A percentile compares a stretch with the other conserved stretches of the same genome.
Evolutionary conservation across 306 rosid genomes (phyloP).

Genomic region (Castanea mollissima): DNA sequence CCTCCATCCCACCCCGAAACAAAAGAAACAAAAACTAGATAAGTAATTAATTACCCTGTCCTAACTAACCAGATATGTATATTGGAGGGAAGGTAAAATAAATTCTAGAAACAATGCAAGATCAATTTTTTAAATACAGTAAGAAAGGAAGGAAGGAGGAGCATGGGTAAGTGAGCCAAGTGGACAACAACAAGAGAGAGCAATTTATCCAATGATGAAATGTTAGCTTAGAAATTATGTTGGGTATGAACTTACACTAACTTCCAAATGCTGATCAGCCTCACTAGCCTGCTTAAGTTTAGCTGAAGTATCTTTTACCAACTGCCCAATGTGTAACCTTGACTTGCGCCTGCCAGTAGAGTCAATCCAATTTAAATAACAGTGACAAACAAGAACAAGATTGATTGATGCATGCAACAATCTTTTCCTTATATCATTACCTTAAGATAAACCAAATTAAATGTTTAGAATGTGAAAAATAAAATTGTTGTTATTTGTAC

Average conservation of each 20-base stretch:
- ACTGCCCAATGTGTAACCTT: constrained; percentile 80
- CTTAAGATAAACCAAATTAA: neutral
- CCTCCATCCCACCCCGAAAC: neutral
- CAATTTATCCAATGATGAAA: neutral
- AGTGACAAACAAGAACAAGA: neutral
- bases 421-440: neutral
- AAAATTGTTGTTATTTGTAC: neutral
- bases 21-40: neutral
- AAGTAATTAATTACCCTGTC: neutral
- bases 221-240: neutral
- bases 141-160: neutral
- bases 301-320: constrained; percentile 91
- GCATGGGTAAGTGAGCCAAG: neutral
- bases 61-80: neutral
- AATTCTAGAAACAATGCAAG: neutral
- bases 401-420: neutral
- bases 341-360: constrained; percentile 73
- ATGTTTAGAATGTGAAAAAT: neutral
- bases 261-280: constrained; percentile 67
- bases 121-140: neutral
- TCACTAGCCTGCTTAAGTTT: constrained; percentile 94
- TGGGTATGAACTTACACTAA: constrained; percentile 52
- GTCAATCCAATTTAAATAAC: constrained; percentile 17
- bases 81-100: neutral
- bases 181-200: neutral